A percentile compares a stretch with the other conserved stretches of the same genome.
These are phyloP conservation scores for Puccinia hordei DNA, from an alignment of 1,284 basidiomycete species.

Conservation along the genomic window DNA sequence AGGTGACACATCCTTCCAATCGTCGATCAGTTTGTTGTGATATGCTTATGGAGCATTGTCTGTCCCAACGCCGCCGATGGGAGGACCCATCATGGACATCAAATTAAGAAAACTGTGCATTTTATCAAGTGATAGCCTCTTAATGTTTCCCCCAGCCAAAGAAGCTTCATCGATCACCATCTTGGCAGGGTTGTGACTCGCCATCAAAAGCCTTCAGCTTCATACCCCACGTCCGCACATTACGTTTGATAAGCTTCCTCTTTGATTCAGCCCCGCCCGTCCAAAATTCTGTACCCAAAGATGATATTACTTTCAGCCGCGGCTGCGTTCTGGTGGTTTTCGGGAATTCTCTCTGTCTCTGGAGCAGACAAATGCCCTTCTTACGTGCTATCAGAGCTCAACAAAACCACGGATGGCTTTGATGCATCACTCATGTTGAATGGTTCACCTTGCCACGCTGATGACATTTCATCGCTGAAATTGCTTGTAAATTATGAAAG, in stretches of 20 bases:
- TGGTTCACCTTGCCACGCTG: neutral
- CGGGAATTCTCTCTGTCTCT: neutral
- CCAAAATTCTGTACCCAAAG: neutral
- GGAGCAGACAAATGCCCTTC: constrained; percentile 13
- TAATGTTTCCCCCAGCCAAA: neutral
- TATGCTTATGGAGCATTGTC: neutral
- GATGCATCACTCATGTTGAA: constrained; percentile 8
- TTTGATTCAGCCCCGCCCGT: neutral
- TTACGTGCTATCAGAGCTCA: neutral
- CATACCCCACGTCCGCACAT: neutral
- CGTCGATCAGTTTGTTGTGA: neutral
- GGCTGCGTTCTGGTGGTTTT: neutral
- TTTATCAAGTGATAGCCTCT: neutral
- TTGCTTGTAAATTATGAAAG: constrained; percentile 9
- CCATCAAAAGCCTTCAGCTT: neutral
- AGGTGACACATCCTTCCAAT: neutral
- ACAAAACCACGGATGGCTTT: neutral
- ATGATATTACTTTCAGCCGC: neutral
- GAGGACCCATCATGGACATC: neutral
- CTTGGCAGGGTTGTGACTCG: neutral
- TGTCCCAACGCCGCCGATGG: neutral
- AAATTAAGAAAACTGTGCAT: neutral
- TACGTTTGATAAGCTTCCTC: neutral
- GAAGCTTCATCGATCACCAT: neutral
- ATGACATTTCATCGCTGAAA: constrained; percentile 2